A percentile compares a stretch with the other conserved stretches of the same genome.
phyloP scores from a whole-genome alignment of 2,329 filamentous ascomycete species.

The Aspergillus ibericus region DNA sequence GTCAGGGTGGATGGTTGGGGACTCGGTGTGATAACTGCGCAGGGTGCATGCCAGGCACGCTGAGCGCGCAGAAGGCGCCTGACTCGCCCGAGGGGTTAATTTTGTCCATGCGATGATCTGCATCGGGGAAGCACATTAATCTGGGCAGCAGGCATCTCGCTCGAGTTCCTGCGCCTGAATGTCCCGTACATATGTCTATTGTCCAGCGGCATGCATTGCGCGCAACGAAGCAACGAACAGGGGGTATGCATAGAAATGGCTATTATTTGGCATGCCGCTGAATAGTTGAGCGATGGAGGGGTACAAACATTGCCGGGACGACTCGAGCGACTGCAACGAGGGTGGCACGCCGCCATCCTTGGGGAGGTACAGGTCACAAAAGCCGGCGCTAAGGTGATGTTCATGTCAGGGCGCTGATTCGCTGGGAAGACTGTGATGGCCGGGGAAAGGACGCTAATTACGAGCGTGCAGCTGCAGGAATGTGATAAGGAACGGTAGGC shows the following conservation, averaged over 20 bases:
- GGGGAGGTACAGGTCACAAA: neutral
- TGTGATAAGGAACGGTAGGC: constrained; percentile 17
- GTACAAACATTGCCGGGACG: neutral
- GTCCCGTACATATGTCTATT: neutral
- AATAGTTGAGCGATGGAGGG: neutral
- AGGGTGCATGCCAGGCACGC: neutral
- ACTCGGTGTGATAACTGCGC: neutral
- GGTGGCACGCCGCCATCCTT: neutral
- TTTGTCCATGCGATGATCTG: neutral
- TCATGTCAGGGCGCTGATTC: constrained; percentile 1
- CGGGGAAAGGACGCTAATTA: constrained; percentile 7
- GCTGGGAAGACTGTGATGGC: neutral
- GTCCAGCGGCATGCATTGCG: neutral
- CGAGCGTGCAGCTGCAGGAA: constrained; percentile 17
- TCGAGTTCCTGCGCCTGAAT: neutral
- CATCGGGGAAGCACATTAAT: neutral
- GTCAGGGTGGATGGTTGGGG: neutral
- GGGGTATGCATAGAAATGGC: neutral
- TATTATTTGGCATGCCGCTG: neutral
- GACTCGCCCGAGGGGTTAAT: neutral
- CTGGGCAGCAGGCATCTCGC: neutral
- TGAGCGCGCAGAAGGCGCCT: neutral
- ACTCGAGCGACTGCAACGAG: neutral
- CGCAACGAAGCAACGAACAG: neutral
- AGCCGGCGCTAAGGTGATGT: constrained; percentile 3